Evolutionary conservation across 495 filamentous ascomycete genomes (phyloP).

Genomic region (Neurospora tetraspora): DNA sequence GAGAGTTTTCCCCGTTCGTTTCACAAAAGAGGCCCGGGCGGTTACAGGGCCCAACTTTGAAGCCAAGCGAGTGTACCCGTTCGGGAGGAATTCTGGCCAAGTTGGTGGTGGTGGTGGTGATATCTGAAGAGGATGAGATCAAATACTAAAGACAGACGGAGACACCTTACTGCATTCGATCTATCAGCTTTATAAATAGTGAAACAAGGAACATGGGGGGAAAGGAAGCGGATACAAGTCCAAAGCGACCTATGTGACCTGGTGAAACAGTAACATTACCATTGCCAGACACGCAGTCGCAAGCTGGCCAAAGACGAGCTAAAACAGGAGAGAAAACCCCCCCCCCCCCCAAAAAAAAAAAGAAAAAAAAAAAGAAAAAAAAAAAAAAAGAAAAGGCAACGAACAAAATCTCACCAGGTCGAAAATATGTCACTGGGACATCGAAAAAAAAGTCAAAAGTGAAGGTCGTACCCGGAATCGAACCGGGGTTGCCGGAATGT

Average conservation of each 20-base stretch:
- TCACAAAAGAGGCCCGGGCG: not conserved
- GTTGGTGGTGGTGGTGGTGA: not conserved
- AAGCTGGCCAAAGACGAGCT: not conserved
- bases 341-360: too few relatives aligned
- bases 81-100: not conserved
- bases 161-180: not conserved
- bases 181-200: not conserved
- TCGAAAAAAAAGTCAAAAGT: not conserved
- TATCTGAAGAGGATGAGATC: not conserved
- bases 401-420: not conserved
- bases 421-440: not conserved
- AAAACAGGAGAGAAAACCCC: not conserved
- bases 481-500: slow-evolving; percentile 22
- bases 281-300: not conserved
- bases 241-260: not conserved
- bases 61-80: not conserved
- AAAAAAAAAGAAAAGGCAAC: not conserved
- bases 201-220: not conserved
- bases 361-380: too few relatives aligned
- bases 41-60: not conserved
- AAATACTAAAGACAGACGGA: not conserved
- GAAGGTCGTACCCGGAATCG: slow-evolving; percentile 26
- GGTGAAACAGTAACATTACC: not conserved
- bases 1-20: not conserved
- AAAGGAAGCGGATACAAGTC: not conserved